phyloP scores from a whole-genome alignment of 805 yeast species.

The Cyberlindnera mycetangii region DNA sequence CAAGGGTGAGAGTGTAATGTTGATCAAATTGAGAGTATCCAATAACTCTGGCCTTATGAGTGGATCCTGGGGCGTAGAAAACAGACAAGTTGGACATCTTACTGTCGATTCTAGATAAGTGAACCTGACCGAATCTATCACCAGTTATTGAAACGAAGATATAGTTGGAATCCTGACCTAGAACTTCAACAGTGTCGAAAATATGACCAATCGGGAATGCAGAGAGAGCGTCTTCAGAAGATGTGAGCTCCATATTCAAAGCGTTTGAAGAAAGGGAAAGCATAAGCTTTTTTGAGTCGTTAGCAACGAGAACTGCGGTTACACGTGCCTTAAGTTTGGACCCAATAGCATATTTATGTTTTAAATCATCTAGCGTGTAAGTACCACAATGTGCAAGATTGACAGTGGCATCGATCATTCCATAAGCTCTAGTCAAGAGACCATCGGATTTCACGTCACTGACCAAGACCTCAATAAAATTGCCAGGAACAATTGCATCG shows the following conservation, averaged over 20 bases:
- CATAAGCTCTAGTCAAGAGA: conserved; percentile 66
- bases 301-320: conserved; percentile 52
- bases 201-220: conserved; percentile 78
- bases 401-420: conserved; percentile 69
- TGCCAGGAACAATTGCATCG: conserved; percentile 85
- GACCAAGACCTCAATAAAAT: conserved; percentile 68
- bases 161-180: conserved; percentile 56
- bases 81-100: conserved; percentile 38
- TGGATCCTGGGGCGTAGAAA: conserved; percentile 59
- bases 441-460: conserved; percentile 61
- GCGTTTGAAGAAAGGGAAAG: conserved; percentile 63
- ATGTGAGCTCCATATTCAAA: conserved; percentile 25
- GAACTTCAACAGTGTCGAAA: conserved; percentile 53
- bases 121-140: conserved; percentile 66
- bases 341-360: conserved; percentile 67
- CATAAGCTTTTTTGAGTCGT: conserved; percentile 52
- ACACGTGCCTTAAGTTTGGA: conserved; percentile 68
- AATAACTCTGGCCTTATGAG: conserved; percentile 73
- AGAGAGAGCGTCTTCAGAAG: conserved; percentile 36
- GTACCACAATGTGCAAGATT: conserved; percentile 62
- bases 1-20: conserved; percentile 62
- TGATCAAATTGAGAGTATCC: conserved; percentile 69
- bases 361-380: conserved; percentile 43
- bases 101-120: conserved; percentile 63
- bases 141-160: conserved; percentile 57